Conservation (phyloP, 2,329 filamentous ascomycete species). For the Penicillium corylophilum region DNA sequence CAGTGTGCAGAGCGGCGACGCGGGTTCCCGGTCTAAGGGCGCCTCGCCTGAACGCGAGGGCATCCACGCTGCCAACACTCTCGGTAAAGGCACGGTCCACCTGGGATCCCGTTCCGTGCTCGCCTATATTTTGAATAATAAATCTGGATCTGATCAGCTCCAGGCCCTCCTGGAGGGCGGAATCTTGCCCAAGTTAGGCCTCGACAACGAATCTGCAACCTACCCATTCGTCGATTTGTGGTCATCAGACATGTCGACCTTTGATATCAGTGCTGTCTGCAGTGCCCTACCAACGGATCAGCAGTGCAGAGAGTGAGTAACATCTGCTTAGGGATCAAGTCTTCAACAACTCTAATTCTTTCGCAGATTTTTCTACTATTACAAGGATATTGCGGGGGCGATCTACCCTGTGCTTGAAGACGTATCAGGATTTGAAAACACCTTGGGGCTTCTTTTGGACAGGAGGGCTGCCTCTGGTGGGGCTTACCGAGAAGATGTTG, state of each 20-base stretch:
- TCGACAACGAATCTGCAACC: slow-evolving; percentile 64
- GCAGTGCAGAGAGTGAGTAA: slow-evolving; percentile 53
- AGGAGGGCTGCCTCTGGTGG: slow-evolving; percentile 49
- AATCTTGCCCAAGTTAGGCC: slow-evolving; percentile 61
- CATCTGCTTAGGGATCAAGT: too few relatives aligned
- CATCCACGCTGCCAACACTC: slow-evolving; percentile 60
- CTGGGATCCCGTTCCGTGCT: slow-evolving; percentile 62
- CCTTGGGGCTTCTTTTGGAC: slow-evolving; percentile 54
- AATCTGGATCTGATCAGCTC: slow-evolving; percentile 49
- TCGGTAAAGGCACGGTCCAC: slow-evolving; percentile 61
- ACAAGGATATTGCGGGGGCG: slow-evolving; percentile 58
- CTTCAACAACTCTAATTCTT: slow-evolving; percentile 5
- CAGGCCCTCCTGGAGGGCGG: slow-evolving; percentile 60
- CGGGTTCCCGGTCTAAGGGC: slow-evolving; percentile 32
- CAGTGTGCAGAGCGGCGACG: slow-evolving; percentile 33
- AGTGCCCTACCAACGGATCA: slow-evolving; percentile 59
- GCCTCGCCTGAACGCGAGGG: slow-evolving; percentile 51
- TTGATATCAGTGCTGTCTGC: slow-evolving; percentile 58
- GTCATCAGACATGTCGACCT: slow-evolving; percentile 60
- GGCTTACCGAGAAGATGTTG: slow-evolving; percentile 42
- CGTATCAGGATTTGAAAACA: slow-evolving; percentile 54
- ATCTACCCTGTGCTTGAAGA: slow-evolving; percentile 63
- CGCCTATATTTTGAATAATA: slow-evolving; percentile 58
- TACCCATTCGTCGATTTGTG: slow-evolving; percentile 66
- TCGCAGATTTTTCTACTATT: slow-evolving; percentile 55